These are phyloP conservation scores for Hippophae tibetana DNA, from an alignment of 306 rosid species.

Conservation along the genomic window DNA sequence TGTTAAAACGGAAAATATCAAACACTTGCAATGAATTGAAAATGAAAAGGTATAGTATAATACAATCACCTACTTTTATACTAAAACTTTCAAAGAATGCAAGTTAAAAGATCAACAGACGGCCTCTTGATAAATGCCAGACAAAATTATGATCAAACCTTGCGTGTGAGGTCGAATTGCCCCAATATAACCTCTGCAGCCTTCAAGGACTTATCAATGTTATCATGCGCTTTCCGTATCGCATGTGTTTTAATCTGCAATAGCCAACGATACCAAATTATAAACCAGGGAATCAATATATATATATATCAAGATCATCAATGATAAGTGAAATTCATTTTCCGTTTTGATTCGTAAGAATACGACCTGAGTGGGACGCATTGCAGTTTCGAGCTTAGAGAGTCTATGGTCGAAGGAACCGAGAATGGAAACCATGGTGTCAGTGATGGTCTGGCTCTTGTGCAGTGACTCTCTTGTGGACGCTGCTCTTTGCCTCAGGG, in stretches of 20 bases:
- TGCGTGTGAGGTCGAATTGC: conserved; percentile 73
- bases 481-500: conserved; percentile 51
- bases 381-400: conserved; percentile 87
- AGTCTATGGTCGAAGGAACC: conserved; percentile 96
- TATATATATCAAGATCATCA: neutral
- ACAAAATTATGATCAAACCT: conserved; percentile 30
- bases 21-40: too few species aligned
- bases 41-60: too few species aligned
- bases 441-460: conserved; percentile 70
- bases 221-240: conserved; percentile 81
- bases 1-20: too few species aligned
- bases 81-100: too few species aligned
- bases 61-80: too few species aligned
- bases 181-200: conserved; percentile 59
- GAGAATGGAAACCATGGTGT: conserved; percentile 78
- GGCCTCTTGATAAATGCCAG: too few species aligned
- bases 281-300: conserved; percentile 12
- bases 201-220: conserved; percentile 74
- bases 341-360: too few species aligned
- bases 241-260: conserved; percentile 79
- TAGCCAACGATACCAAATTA: neutral
- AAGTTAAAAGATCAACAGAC: too few species aligned
- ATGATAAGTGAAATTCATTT: too few species aligned
- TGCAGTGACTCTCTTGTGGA: conserved; percentile 56
- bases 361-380: conserved; percentile 92